Evolutionary conservation across 2,329 filamentous ascomycete genomes (phyloP), one percentile per base, ranked within the genome.

Genomic region (Calonectria multiphialidica): DNA sequence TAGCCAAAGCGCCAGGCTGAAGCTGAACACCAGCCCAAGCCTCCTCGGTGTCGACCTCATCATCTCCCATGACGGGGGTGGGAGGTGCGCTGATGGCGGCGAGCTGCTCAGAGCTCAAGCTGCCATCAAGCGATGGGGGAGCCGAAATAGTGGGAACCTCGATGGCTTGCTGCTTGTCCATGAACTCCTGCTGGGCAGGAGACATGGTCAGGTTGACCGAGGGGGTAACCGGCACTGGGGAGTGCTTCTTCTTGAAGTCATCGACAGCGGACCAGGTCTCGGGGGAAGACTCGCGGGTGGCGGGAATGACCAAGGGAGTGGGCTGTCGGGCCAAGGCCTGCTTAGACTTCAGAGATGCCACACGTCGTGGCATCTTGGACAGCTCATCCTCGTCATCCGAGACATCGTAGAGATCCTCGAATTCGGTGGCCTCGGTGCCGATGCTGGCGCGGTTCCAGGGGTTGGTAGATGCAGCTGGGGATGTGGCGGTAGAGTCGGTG

Each of bases 111-210:
- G 96, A 98, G 10, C 92, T 93, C 79, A 97, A 86, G 83, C 95
- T 98, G 25, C 95, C 96, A 84, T 98, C 96, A 4, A 98, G 88
- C 5, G 96, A 98, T 4, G 96, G 96, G 5, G 96, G 93, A 7
- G 94, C 93, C 68, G 95, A 96, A 35, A 92, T 90, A 42, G 91
- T 92, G 2, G 95, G 95, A 4, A 96, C 88, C 59, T 91, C 89
- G 25, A 92, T 88, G 33, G 90, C 80, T 72, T 91, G 90, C 76
- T 91, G 90, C 72, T 87, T 83, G 63, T 89, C 89, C 82, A 98
- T 91, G 80, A 94, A 92, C 13, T 91, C 92, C 76, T 96, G 88
- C 69, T 93, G 91, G 21, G 91, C 91, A 5, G 94, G 94, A 5
- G 94, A 96, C 84, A 97, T 93, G 68, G 93, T 90, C 25, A 97